Base-by-base conservation (phyloP, 2,329 filamentous ascomycete genomes). In the Nectriaceae sp. region DNA sequence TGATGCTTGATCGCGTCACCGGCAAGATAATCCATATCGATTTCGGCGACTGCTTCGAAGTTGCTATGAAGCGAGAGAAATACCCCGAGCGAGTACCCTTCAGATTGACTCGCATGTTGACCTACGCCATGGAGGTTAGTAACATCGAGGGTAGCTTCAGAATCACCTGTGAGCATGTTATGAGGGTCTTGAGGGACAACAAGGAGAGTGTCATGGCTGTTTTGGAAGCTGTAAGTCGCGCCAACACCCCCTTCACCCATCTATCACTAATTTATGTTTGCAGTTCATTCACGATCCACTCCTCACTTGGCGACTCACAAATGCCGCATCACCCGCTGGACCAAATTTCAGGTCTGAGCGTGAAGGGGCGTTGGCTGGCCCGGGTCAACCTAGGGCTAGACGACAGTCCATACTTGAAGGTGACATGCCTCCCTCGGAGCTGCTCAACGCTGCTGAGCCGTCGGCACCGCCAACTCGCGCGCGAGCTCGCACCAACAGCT, bases 261-360 rank as follows among this genome's bases (percentile, higher is more conserved):
- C 5, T 2, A 11, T n/a, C 11, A 4, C 52, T 59, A 38, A 54
- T 42, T 21, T 15, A 5, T 1, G 5, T 16, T 19, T 11, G 6
- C 64, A 94, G 89, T 99, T 99, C 74, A 97, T 99, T 58, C 95
- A 99, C 68, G 94, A 99, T 69, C 94, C 95, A n/a, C 82, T 99
- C 36, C 88, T 99, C 46, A 99, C 92, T 41, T 99, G 94, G 94
- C 88, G 94, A 60, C 82, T 99, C 31, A 87, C 83, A 24, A 84
- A 78, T 46, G 78, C 80, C 10, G 75, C 79, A 10, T 85, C 81
- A 22, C 84, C 85, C 1, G 69, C 81, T 11, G 85, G 85, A 0
- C 85, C 85, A 38, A 85, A 85, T 65, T 89, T 88, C 76, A 71
- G 74, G 42, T 81, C 80, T 2, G 82, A 85, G 53, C 76, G 79